Conservation (phyloP, 177 flowering plant species). For the Telopea speciosissima region DNA sequence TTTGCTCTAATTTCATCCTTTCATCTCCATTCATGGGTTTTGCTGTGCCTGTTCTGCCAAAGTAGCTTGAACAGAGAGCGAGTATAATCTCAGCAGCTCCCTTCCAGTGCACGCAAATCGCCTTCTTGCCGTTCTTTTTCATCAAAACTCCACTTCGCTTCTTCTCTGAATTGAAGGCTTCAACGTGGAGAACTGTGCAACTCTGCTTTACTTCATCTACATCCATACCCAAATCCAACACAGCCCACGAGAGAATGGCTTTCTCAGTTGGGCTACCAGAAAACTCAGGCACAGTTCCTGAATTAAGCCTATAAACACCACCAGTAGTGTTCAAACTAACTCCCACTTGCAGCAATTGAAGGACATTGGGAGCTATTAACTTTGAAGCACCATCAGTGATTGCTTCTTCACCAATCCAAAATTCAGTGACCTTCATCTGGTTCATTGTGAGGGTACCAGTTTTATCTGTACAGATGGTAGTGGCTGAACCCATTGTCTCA, state of each 20-base stretch:
- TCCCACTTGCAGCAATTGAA: slow-evolving; percentile 1
- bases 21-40: background rate
- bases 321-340: slow-evolving; percentile 10
- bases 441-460: slow-evolving; percentile 1
- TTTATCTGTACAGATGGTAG: background rate
- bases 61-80: slow-evolving; percentile 5
- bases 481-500: slow-evolving; percentile 9
- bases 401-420: slow-evolving; percentile 9
- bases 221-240: slow-evolving; percentile 5
- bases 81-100: slow-evolving; percentile 11
- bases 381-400: background rate
- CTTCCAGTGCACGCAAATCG: slow-evolving; percentile 3
- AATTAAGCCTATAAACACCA: background rate
- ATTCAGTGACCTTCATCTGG: slow-evolving; percentile 6
- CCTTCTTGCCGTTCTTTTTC: background rate
- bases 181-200: slow-evolving; percentile 2
- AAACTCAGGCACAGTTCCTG: slow-evolving; percentile 1
- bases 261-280: background rate
- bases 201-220: background rate
- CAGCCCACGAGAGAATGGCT: slow-evolving; percentile 6
- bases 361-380: background rate
- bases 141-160: background rate
- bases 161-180: no score
- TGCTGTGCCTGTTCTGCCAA: background rate
- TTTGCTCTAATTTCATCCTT: background rate